Evolutionary conservation across 345 rosid genomes (phyloP), one percentile per base, ranked within the genome.

Genomic region (Gossypium mustelinum): DNA sequence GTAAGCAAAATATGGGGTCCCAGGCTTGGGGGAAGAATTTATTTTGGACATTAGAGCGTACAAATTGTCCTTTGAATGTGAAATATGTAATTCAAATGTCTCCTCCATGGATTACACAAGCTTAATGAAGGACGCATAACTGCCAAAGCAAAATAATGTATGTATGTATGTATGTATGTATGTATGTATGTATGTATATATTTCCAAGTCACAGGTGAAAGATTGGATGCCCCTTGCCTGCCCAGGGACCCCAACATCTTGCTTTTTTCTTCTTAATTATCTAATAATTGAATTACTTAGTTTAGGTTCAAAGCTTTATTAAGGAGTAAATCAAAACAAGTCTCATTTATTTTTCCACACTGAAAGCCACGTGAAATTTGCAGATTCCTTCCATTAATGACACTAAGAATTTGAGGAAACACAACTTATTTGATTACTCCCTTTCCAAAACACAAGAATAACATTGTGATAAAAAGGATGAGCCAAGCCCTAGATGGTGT

Each of bases 91-190:
- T 79, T 39, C 76, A 70, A 48, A 73, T 84, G 85, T 82, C 75
- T 77, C 86, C 86, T 22, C 61, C 71, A 41, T 56, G 48, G 77
- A 73, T 82, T 76, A 83, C 86, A 86, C 11, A 76, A 66, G 45
- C 61, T 79, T 64, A 44, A 52, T 51, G 34, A 52, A 70, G 83
- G 79, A 68, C 77, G 43, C 62, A 75, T 65, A 81, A 58, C 48
- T 75, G 66, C 71, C 79, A 78, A 68, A 73, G 7, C 41, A 34
- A 34, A 34, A 34, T 34, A 34, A 34, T 34, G 41, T 34, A 34
- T 6, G 6, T 34, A 4, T 0, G 39, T 29, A 29, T 4, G 39
- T 29, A 2, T 2, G 29, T 29, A 2, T 27, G 29, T 27, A 29
- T 29, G 39, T 34, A 34, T 34, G 20, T 20, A 20, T 20, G 22